Evolutionary conservation across 345 rosid genomes (phyloP).

Genomic region (Eutrema heterophyllum): DNA sequence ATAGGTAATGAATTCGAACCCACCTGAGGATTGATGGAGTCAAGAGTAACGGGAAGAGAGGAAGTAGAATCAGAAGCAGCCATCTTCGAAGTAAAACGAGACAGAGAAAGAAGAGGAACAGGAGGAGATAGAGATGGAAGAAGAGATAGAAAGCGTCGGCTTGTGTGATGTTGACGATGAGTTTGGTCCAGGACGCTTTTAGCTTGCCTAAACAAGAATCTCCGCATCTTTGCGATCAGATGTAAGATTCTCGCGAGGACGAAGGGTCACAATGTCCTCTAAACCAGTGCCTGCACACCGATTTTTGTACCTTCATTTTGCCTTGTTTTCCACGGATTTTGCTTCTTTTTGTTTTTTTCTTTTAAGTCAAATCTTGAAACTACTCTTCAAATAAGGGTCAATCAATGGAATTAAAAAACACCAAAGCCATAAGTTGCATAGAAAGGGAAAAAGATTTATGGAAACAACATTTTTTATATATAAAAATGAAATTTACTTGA

Average conservation of each 20-base stretch:
- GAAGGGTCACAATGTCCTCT: background rate
- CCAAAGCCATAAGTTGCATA: no score
- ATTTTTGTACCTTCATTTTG: background rate
- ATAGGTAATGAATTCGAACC: background rate
- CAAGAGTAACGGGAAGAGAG: conserved; percentile 31
- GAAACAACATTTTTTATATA: no score
- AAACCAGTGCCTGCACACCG: conserved; percentile 1
- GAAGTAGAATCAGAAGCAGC: conserved; percentile 27
- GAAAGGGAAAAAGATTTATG: no score
- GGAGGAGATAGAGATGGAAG: background rate
- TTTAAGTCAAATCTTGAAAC: no score
- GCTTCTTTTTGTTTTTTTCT: background rate
- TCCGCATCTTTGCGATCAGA: conserved; percentile 43
- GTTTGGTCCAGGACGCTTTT: conserved; percentile 23
- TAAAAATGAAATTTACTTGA: no score
- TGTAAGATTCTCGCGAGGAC: background rate
- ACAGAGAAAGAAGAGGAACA: conserved; percentile 1
- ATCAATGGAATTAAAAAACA: no score
- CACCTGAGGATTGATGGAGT: conserved; percentile 65
- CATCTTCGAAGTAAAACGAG: conserved; percentile 36
- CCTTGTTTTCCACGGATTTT: conserved; percentile 14
- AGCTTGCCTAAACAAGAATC: conserved; percentile 41
- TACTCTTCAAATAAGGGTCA: no score
- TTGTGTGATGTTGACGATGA: conserved; percentile 20
- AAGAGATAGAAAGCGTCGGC: conserved; percentile 1